A percentile compares a stretch with the other conserved stretches of the same genome.
These are phyloP conservation scores for Esteya vermicola DNA, from an alignment of 2,329 filamentous ascomycete species.

Conservation along the genomic window DNA sequence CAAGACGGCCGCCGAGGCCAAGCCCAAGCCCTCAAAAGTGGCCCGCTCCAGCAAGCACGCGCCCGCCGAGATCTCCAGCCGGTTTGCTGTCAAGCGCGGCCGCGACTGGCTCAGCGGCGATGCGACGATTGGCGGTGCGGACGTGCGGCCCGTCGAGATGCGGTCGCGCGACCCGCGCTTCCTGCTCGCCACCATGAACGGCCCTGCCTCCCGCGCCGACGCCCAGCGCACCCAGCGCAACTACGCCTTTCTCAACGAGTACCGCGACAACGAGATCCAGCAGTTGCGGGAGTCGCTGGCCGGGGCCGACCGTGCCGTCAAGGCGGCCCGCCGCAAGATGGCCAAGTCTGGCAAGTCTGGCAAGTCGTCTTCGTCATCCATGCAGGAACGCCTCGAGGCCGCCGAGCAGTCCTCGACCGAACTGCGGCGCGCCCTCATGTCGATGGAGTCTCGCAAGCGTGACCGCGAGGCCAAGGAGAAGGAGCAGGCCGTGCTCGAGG, in stretches of 20 bases:
- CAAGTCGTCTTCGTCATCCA: no score
- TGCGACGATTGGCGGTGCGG: slow-evolving; percentile 17
- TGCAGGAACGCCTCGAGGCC: slow-evolving; percentile 1
- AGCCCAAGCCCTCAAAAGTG: slow-evolving; percentile 19
- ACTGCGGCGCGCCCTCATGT: slow-evolving; percentile 59
- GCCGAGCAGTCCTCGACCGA: slow-evolving; percentile 39
- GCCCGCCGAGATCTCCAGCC: slow-evolving; percentile 68
- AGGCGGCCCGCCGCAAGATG: slow-evolving; percentile 5
- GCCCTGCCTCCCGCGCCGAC: slow-evolving; percentile 25
- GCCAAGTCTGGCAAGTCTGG: slow-evolving; percentile 6
- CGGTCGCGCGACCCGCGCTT: slow-evolving; percentile 74
- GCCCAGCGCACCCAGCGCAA: slow-evolving; percentile 49
- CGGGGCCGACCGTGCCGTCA: slow-evolving; percentile 32
- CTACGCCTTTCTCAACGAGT: slow-evolving; percentile 80
- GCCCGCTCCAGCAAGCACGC: slow-evolving; percentile 64
- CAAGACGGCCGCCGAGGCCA: slow-evolving; percentile 16
- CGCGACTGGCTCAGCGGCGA: slow-evolving; percentile 32
- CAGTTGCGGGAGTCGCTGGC: slow-evolving; percentile 56
- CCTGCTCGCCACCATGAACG: slow-evolving; percentile 45
- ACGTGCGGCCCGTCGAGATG: slow-evolving; percentile 33
- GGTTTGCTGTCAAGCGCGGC: slow-evolving; percentile 67
- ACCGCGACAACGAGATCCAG: slow-evolving; percentile 70
- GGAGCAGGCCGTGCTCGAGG: slow-evolving; percentile 52
- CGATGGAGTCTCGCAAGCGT: slow-evolving; percentile 66
- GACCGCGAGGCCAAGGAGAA: slow-evolving; percentile 55